These are phyloP conservation scores for Sugiyamaella smithiae DNA, from an alignment of 805 yeast species.

Conservation along the genomic window DNA sequence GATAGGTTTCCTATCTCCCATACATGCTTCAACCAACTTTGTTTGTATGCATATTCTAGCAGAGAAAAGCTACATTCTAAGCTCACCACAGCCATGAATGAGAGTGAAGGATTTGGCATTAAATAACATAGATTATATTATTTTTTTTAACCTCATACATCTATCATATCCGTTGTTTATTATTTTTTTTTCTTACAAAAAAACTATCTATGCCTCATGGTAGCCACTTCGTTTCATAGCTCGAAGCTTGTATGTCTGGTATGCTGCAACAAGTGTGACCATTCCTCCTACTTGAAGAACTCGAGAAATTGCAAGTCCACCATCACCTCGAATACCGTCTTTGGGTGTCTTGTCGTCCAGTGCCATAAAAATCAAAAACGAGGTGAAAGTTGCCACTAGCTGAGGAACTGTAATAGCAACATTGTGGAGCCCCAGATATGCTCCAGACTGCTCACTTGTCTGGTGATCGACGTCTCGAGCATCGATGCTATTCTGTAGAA, in stretches of 20 bases:
- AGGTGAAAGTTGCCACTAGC: constrained; percentile 38
- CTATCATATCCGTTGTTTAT: neutral
- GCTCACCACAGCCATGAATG: constrained; percentile 65
- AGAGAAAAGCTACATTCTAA: constrained; percentile 55
- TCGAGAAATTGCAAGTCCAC: constrained; percentile 37
- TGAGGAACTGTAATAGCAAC: constrained; percentile 41
- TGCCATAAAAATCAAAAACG: constrained; percentile 35
- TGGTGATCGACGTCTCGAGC: neutral
- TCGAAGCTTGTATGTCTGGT: constrained; percentile 13
- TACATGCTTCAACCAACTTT: constrained; percentile 90
- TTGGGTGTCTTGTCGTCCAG: constrained; percentile 17
- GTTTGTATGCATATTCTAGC: constrained; percentile 62
- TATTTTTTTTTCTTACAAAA: neutral
- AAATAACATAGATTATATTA: too few species aligned
- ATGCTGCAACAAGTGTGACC: constrained; percentile 36
- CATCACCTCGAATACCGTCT: constrained; percentile 29
- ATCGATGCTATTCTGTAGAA: constrained; percentile 26
- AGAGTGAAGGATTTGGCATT: constrained; percentile 85
- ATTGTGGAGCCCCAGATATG: constrained; percentile 40
- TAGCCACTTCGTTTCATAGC: neutral
- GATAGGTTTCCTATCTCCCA: constrained; percentile 79
- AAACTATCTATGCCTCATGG: neutral
- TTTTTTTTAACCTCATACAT: neutral
- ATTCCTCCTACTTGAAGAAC: constrained; percentile 39
- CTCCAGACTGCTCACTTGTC: constrained; percentile 34